A percentile compares a stretch with the other conserved stretches of the same genome.
Conservation (phyloP, 345 rosid species). For the Eucalyptus pauciflora region DNA sequence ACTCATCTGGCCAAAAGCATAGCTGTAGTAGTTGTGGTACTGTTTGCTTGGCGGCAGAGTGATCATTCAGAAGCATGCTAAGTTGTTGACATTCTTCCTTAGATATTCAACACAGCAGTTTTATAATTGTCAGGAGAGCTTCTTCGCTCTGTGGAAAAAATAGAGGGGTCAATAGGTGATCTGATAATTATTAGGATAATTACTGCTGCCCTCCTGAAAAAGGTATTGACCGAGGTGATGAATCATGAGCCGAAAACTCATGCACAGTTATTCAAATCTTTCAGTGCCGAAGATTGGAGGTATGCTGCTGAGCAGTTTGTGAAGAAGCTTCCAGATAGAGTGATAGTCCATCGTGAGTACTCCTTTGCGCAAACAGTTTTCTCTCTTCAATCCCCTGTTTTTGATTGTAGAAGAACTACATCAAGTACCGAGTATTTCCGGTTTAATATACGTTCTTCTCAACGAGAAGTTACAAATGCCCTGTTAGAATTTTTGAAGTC, state of each 20-base stretch:
- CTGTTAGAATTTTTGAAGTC: not conserved
- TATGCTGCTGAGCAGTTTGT: slow-evolving; percentile 86
- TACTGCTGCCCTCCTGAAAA: not conserved
- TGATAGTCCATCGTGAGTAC: slow-evolving; percentile 78
- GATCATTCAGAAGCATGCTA: not conserved
- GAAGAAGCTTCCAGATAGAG: slow-evolving; percentile 71
- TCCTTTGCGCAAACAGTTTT: not conserved
- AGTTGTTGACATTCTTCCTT: not conserved
- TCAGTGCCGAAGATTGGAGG: slow-evolving; percentile 85
- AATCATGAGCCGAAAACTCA: not conserved
- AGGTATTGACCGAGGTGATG: not conserved
- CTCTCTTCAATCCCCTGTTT: not conserved
- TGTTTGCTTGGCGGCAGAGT: not conserved
- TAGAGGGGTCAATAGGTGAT: not conserved
- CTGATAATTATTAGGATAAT: not conserved
- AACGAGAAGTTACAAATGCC: not conserved
- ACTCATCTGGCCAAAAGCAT: not conserved
- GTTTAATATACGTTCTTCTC: not conserved
- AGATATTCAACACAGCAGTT: not conserved
- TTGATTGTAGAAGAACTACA: not conserved
- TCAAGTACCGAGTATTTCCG: not conserved
- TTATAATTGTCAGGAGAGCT: not conserved
- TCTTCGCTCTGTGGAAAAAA: not conserved
- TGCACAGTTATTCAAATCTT: not conserved
- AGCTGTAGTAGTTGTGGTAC: not conserved